Conservation (phyloP, 257 asterid species). For the Nicotiana benthamiana region DNA sequence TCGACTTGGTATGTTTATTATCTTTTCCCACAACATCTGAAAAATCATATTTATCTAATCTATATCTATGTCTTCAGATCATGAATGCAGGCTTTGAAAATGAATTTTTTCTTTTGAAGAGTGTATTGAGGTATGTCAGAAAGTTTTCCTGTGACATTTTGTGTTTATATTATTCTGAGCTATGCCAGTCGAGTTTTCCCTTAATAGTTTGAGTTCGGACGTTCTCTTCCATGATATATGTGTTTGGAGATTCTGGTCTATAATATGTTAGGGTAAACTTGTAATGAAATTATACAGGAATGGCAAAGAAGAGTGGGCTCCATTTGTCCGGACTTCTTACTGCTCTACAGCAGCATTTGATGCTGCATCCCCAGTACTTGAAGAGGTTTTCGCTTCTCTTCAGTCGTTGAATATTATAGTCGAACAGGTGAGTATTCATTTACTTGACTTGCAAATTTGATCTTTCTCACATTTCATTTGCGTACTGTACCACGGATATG, state of each 20-base stretch:
- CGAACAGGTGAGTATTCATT: constrained; percentile 61
- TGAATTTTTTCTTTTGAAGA: constrained; percentile 67
- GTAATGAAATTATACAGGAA: constrained; percentile 34
- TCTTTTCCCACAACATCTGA: neutral
- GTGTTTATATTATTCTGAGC: constrained; percentile 19
- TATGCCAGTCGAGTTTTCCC: constrained; percentile 12
- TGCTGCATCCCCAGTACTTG: constrained; percentile 72
- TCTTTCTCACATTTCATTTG: neutral
- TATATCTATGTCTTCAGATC: constrained; percentile 42
- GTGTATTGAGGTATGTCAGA: constrained; percentile 43
- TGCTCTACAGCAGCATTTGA: constrained; percentile 70
- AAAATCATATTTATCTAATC: constrained; percentile 9
- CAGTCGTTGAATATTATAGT: constrained; percentile 67
- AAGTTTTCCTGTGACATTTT: neutral
- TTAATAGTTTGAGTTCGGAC: neutral
- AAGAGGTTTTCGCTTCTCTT: constrained; percentile 57
- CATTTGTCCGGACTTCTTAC: constrained; percentile 66
- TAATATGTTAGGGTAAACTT: neutral
- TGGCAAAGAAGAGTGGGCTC: constrained; percentile 82
- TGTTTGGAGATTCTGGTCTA: neutral
- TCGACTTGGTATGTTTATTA: constrained; percentile 55
- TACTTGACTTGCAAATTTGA: neutral
- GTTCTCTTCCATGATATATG: constrained; percentile 7
- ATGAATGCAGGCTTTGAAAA: constrained; percentile 92
- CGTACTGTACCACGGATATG: neutral